Percentiles rank a stretch among this genome's conserved stretches.
Conservation (phyloP, 2,329 filamentous ascomycete species). For the Penicillium sp. region DNA sequence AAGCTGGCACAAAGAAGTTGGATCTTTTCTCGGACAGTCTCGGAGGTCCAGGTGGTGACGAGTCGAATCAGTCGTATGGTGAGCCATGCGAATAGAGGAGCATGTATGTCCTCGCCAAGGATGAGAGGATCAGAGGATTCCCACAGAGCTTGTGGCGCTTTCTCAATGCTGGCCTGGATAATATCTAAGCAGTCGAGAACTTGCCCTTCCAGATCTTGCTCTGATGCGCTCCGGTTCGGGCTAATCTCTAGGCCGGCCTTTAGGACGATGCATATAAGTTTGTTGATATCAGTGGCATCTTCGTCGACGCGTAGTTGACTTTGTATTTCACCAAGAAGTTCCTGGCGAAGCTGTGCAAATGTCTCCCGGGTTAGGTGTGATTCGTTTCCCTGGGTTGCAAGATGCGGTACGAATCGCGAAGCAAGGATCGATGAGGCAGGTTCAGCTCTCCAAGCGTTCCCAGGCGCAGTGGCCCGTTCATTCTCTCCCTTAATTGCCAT, state of each 20-base stretch:
- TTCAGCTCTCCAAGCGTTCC: slow-evolving; percentile 27
- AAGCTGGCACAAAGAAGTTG: slow-evolving; percentile 37
- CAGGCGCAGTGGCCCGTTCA: slow-evolving; percentile 14
- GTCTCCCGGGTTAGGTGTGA: slow-evolving; percentile 67
- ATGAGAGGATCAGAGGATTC: slow-evolving; percentile 62
- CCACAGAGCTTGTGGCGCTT: slow-evolving; percentile 65
- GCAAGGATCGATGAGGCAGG: slow-evolving; percentile 73
- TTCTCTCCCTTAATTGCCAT: slow-evolving; percentile 29
- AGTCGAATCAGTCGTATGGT: slow-evolving; percentile 52
- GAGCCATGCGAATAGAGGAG: slow-evolving; percentile 55
- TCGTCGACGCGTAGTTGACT: slow-evolving; percentile 55
- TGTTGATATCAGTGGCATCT: slow-evolving; percentile 73
- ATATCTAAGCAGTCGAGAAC: slow-evolving; percentile 71
- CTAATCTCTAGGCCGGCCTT: slow-evolving; percentile 68
- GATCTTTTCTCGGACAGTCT: slow-evolving; percentile 40
- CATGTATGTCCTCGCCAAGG: slow-evolving; percentile 48
- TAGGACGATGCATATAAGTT: slow-evolving; percentile 79
- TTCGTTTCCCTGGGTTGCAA: slow-evolving; percentile 62
- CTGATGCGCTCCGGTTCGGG: slow-evolving; percentile 61
- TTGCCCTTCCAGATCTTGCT: slow-evolving; percentile 41
- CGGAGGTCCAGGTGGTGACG: slow-evolving; percentile 41
- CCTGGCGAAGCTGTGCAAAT: slow-evolving; percentile 70
- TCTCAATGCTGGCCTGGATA: slow-evolving; percentile 68
- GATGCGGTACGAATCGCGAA: slow-evolving; percentile 79
- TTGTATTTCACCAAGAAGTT: slow-evolving; percentile 52